Evolutionary conservation across 495 filamentous ascomycete species (phyloP), one percentile per base, ranked within the genome.

Genomic region (Amphirosellinia nigrospora): DNA sequence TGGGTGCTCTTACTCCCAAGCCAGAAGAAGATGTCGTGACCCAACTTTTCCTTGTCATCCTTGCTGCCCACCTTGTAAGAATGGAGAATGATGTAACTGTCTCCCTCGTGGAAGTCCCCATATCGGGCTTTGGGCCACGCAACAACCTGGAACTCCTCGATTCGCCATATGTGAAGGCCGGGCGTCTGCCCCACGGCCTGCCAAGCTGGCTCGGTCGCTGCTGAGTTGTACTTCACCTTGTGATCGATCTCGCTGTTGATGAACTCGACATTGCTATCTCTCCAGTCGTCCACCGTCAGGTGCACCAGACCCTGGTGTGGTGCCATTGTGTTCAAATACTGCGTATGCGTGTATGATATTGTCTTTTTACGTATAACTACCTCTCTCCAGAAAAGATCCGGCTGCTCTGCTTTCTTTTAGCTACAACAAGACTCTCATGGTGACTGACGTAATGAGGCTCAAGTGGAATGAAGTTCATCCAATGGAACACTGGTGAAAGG

Each of bases 1-100:
- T 89, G 87, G 10, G 85, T 82, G 0, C 87, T 89, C 71, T 88
- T 84, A 69, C 74, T 82, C 13, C 87, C 87, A 6, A 89, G 83
- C 86, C 86, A 90, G 82, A 89, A 88, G 79, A 87, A 88, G 72
- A 89, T 82, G 50, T 87, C 85, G 75, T 89, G 85, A 32, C 79
- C 79, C 21, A 89, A 74, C 68, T 85, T 84, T 69, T 85, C 79
- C 56, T 72, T 62, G 1, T 75, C 77, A 52, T 76, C 71, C 38
- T 77, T 77, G 52, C 79, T 79, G 16, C 81, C 85, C 39, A 85
- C 74, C 71, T 85, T 85, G 79, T 84, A 84, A 0, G 86, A 84
- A 73, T 87, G 80, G 53, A 90, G 78, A 19, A 90, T 77, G 67
- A 90, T 88, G 72, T 87, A 90, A 78, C 87, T 89, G 71, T 90